Base-by-base conservation (phyloP, 768 basidiomycete species). In the Crassisporium funariophilum region DNA sequence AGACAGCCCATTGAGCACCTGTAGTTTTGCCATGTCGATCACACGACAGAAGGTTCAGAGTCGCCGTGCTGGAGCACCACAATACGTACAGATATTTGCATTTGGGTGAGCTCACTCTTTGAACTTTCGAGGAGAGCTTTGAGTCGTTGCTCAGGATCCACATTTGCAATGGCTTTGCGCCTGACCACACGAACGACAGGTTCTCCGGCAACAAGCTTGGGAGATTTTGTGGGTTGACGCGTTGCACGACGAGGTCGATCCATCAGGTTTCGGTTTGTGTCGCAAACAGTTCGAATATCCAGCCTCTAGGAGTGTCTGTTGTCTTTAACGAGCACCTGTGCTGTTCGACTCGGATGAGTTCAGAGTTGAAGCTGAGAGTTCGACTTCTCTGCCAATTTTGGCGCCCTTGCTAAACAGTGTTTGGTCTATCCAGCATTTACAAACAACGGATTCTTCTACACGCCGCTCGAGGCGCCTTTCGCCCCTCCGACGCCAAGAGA, bases 31-130 rank as follows among this genome's bases (percentile, higher is more conserved):
- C n/a, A 41, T 5, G 34, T 45, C 39, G 20, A 36, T 35, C 36
- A 40, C 41, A 53, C 35, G 31, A 47, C 33, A 35, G 42, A 17
- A 44, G 37, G 48, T 48, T n/a, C 23, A 20, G 40, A 20, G 33
- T 33, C n/a, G 21, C 10, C 20, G 31, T 27, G 17, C 36, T 15
- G n/a, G 15, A 22, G 33, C 17, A 21, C 21, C 19, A 31, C 22
- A 15, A 33, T 35, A 71, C 75, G 63, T 66, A 83, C 82, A 53
- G 74, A 68, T 47, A 81, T 73, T 45, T 82, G 72, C 52, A 78
- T 63, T 20, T 61, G 69, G 8, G 76, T 75, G 7, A 82, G 63
- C 13, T 69, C 59, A 60, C 80, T 82, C 59, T 75, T 77, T 1
- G 74, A 60, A 59, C 68, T 74, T 46, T 75, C 66, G 7, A 82